Evolutionary conservation across 2,329 filamentous ascomycete genomes (phyloP).

Genomic region (Trichoderma gracile): DNA sequence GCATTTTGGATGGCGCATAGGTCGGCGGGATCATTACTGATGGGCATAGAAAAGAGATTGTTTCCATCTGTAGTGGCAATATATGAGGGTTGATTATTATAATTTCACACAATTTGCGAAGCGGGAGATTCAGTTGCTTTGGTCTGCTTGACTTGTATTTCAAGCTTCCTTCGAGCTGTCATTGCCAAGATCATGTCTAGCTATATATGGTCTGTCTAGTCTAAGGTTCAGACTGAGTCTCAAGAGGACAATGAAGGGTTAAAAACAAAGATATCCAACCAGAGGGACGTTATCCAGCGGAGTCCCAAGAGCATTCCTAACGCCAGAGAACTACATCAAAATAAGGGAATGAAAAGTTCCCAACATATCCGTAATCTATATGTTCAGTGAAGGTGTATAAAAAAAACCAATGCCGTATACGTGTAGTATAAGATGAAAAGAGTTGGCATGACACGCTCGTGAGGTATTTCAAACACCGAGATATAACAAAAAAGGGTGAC

Average conservation of each 20-base stretch:
- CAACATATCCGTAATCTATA: constrained; percentile 16
- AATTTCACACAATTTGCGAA: too few relatives aligned
- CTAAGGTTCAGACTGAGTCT: constrained; percentile 7
- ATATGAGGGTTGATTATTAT: too few relatives aligned
- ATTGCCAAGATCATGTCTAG: constrained; percentile 7
- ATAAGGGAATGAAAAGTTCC: neutral
- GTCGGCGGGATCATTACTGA: neutral
- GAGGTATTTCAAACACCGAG: neutral
- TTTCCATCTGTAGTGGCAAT: neutral
- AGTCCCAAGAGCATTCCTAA: neutral
- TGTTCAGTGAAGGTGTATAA: constrained; percentile 12
- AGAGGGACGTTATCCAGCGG: neutral
- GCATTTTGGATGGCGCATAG: constrained; percentile 9
- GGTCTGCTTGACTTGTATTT: neutral
- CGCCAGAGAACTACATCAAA: neutral
- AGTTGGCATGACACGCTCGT: constrained; percentile 16
- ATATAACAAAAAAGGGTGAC: neutral
- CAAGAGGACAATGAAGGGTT: neutral
- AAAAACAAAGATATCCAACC: neutral
- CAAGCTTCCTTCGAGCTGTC: neutral
- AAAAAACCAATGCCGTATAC: neutral
- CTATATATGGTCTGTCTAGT: neutral
- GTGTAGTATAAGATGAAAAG: neutral
- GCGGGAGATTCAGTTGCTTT: neutral
- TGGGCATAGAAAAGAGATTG: neutral